A percentile compares a stretch with the other conserved stretches of the same genome.
Conservation (phyloP, 805 yeast genomes). For the Candida methanosorbosa region DNA sequence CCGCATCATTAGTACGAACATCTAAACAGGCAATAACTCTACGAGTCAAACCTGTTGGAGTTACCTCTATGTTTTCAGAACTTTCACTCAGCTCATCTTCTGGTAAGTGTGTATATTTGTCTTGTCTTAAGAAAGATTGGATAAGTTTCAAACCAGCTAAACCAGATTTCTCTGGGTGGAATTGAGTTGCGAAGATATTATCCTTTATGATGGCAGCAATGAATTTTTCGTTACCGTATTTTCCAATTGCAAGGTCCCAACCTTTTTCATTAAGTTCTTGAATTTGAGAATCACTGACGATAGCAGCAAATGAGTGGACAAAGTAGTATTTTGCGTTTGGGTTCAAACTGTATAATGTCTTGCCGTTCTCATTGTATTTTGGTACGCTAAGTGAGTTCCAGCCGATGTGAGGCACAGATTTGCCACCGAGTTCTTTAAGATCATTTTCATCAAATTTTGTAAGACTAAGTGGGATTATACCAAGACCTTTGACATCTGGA, state of each 20-base stretch:
- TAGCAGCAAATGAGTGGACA: constrained; percentile 90
- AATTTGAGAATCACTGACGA: constrained; percentile 33
- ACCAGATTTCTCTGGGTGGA: constrained; percentile 99
- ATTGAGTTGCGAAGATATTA: constrained; percentile 90
- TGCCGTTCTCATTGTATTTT: constrained; percentile 6
- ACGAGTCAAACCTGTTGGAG: constrained; percentile 61
- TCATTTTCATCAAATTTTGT: constrained; percentile 48
- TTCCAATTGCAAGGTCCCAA: constrained; percentile 70
- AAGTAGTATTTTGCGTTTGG: constrained; percentile 74
- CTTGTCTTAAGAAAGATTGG: constrained; percentile 55
- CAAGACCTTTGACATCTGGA: constrained; percentile 49
- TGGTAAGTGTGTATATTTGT: constrained; percentile 20
- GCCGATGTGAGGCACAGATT: constrained; percentile 95
- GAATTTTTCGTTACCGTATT: constrained; percentile 72
- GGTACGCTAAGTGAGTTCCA: constrained; percentile 52
- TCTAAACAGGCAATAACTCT: constrained; percentile 95
- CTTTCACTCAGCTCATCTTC: constrained; percentile 1
- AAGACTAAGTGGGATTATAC: constrained; percentile 44
- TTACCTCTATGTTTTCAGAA: constrained; percentile 12
- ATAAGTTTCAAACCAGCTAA: constrained; percentile 76
- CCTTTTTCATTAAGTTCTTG: constrained; percentile 21
- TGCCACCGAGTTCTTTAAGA: constrained; percentile 24
- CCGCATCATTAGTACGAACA: constrained; percentile 90
- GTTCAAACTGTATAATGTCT: constrained; percentile 52
- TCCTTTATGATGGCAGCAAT: constrained; percentile 73